These are phyloP conservation scores for Luzula sylvatica DNA, from an alignment of 176 grass and related monocot genomes.

Conservation along the genomic window DNA sequence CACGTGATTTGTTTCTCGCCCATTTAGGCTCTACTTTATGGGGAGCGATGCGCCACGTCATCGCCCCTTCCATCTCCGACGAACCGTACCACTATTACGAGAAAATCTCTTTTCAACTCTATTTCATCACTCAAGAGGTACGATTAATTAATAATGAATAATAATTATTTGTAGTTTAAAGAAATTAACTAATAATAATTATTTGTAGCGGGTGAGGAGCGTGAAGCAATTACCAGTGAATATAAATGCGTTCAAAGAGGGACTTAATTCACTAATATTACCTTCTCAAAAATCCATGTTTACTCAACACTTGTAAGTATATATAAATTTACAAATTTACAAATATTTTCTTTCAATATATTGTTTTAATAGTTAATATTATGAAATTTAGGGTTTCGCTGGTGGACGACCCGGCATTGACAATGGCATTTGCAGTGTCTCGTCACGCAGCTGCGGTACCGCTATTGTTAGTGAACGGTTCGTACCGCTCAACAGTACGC, in stretches of 20 bases:
- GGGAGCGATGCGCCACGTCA: constrained; percentile 85
- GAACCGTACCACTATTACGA: constrained; percentile 79
- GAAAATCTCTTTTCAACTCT: constrained; percentile 87
- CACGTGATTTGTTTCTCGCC: constrained; percentile 85
- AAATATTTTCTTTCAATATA: too few species aligned
- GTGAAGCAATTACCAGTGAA: constrained; percentile 83
- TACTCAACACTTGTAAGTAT: constrained; percentile 44
- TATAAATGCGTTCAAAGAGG: constrained; percentile 53
- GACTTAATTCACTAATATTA: constrained; percentile 68
- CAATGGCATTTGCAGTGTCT: constrained; percentile 87
- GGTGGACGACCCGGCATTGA: constrained; percentile 61
- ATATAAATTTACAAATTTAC: too few species aligned
- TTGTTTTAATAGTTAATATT: too few species aligned
- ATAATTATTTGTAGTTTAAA: not conserved
- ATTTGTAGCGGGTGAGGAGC: constrained; percentile 53
- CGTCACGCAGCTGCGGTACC: constrained; percentile 82
- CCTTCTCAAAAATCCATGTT: constrained; percentile 60
- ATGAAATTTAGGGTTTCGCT: constrained; percentile 43
- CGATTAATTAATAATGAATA: not conserved
- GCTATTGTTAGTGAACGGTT: constrained; percentile 86
- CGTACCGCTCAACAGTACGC: constrained; percentile 81
- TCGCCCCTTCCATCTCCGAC: constrained; percentile 89
- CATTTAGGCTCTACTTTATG: constrained; percentile 82
- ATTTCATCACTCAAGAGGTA: constrained; percentile 92
- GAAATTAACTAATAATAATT: not conserved